phyloP scores from a whole-genome alignment of 129 eudicot genomes.

The Apium graveolens region DNA sequence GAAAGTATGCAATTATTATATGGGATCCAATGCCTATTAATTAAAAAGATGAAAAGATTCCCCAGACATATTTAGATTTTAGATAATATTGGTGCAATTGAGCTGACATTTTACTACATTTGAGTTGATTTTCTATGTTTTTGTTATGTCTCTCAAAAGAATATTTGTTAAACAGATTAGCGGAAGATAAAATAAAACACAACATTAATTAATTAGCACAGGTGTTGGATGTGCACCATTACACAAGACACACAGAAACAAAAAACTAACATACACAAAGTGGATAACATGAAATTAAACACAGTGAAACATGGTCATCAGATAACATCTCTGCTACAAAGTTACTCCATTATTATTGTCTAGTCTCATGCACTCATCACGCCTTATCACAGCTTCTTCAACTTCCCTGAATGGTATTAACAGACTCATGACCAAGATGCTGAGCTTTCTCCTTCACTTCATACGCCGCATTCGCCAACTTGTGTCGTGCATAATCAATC shows the following conservation, averaged over 20 bases:
- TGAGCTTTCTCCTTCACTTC: constrained; percentile 43
- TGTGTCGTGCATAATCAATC: constrained; percentile 26
- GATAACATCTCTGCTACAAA: neutral
- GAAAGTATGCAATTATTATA: too few relatives aligned
- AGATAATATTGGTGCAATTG: too few relatives aligned
- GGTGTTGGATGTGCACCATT: neutral
- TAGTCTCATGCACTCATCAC: too few relatives aligned
- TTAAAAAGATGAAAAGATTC: too few relatives aligned
- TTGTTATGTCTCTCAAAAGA: too few relatives aligned
- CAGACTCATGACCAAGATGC: constrained; percentile 23
- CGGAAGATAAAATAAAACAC: neutral
- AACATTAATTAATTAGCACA: neutral
- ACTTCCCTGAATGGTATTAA: constrained; percentile 1
- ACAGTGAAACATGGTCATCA: neutral
- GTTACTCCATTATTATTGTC: too few relatives aligned
- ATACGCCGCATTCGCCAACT: constrained; percentile 38
- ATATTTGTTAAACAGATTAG: too few relatives aligned
- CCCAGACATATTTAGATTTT: neutral
- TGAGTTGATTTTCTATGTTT: too few relatives aligned
- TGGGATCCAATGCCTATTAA: too few relatives aligned
- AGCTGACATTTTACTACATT: neutral
- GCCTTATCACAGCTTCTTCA: neutral
- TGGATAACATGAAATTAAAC: neutral
- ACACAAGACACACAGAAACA: neutral
- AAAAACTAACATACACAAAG: neutral